Evolutionary conservation across 1,139 yeast species (phyloP), one percentile per base, ranked within the genome.

Genomic region (Pichia sp.): DNA sequence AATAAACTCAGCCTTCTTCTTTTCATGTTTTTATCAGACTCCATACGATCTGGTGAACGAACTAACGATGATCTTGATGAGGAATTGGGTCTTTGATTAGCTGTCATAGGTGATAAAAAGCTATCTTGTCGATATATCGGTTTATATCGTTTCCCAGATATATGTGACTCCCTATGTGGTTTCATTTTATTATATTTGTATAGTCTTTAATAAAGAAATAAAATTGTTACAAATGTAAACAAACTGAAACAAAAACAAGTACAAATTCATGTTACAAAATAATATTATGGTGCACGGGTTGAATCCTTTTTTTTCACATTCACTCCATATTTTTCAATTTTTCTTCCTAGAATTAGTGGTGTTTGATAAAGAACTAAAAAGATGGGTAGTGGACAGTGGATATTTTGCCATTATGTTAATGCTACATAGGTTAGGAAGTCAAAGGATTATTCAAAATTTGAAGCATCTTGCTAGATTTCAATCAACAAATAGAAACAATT

Each of bases 1-100:
- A 62, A 43, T 11, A 62, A 44, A 46, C 63, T 59, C 32, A 62
- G 47, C 39, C 66, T 53, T 39, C 58, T 56, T 29, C 61, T 53
- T 42, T 58, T 61, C 23, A 37, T 45, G 26, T 45, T 48, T 15
- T 43, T 40, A 22, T 38, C 39, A 6, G 38, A 26, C 18, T 43
- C 44, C 3, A 35, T 13, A 2, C 47, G 22, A 15, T 50, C 53
- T 6, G 52, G 53, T 11, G 53, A 50, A 24, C 48, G 44, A 15
- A 43, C 48, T 15, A 50, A 18, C 2, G 46, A 42, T 15, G 45
- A 34, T 34, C 46, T 26, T 12, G 41, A 22, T n/a, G 39, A 36
- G 5, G 44, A 39, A n/a, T 48, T 42, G 2, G 26, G 32, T 25
- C 51, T 48, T 29, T 45, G 42, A 20, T 36, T 32, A 20, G 20